Conservation (phyloP, 176 grass and related monocot genomes). For the Triticum monococcum region DNA sequence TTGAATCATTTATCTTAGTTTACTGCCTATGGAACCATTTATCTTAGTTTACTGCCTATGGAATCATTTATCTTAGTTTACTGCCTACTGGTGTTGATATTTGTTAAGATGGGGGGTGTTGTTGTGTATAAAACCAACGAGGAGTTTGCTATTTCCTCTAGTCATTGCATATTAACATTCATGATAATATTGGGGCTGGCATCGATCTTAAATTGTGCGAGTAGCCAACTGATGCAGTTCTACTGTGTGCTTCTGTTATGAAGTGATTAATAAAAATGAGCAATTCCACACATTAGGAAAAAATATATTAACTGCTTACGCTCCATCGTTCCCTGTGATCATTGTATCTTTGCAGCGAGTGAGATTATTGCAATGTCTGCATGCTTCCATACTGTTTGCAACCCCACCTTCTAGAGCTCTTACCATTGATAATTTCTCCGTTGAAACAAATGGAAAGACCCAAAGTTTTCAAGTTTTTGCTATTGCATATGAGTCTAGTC, state of each 20-base stretch:
- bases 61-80: neutral
- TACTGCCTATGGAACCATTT: neutral
- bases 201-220: neutral
- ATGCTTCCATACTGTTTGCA: neutral
- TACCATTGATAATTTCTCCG: neutral
- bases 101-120: neutral
- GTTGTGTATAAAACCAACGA: neutral
- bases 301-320: neutral
- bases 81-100: neutral
- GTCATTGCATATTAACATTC: neutral
- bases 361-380: neutral
- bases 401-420: neutral
- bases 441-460: neutral
- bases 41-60: neutral
- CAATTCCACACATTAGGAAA: neutral
- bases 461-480: neutral
- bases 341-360: neutral
- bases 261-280: neutral
- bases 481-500: neutral
- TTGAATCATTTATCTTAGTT: neutral
- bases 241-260: neutral
- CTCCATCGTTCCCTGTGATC: neutral
- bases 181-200: no score
- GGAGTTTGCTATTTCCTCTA: neutral
- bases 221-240: neutral